phyloP scores from a whole-genome alignment of 257 asterid species.

The Capsicum pubescens region DNA sequence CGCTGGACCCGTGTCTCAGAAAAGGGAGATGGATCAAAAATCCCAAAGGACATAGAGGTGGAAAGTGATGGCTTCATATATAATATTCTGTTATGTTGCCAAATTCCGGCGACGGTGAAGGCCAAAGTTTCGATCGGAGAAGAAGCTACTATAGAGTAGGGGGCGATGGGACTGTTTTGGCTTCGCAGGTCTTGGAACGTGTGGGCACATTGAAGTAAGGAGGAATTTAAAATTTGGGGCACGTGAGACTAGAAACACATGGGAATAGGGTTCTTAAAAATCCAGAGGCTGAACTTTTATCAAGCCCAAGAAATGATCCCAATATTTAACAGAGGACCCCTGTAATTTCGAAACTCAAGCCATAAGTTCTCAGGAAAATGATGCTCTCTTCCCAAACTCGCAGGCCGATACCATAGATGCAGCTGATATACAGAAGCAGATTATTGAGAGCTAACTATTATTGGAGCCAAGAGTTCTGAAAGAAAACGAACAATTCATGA shows the following conservation, averaged over 20 bases:
- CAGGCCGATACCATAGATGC: neutral
- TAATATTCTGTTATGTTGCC: neutral
- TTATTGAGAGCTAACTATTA: neutral
- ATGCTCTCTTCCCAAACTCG: neutral
- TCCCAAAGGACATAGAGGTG: neutral
- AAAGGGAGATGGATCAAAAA: constrained; percentile 19
- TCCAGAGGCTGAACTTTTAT: neutral
- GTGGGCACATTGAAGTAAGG: neutral
- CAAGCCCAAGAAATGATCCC: neutral
- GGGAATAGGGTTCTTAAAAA: neutral
- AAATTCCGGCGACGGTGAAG: neutral
- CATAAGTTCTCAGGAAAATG: neutral
- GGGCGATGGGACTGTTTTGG: neutral
- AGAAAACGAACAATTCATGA: neutral
- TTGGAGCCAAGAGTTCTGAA: neutral
- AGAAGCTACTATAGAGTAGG: neutral
- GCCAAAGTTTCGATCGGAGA: neutral
- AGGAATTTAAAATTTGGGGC: neutral
- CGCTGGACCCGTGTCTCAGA: neutral
- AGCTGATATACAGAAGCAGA: neutral
- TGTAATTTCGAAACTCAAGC: neutral
- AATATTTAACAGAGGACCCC: neutral
- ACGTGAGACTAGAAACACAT: neutral
- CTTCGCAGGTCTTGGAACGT: neutral
- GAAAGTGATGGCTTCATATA: constrained; percentile 4